phyloP scores from a whole-genome alignment of 106 monocot species.

The Iris macrosiphon region DNA sequence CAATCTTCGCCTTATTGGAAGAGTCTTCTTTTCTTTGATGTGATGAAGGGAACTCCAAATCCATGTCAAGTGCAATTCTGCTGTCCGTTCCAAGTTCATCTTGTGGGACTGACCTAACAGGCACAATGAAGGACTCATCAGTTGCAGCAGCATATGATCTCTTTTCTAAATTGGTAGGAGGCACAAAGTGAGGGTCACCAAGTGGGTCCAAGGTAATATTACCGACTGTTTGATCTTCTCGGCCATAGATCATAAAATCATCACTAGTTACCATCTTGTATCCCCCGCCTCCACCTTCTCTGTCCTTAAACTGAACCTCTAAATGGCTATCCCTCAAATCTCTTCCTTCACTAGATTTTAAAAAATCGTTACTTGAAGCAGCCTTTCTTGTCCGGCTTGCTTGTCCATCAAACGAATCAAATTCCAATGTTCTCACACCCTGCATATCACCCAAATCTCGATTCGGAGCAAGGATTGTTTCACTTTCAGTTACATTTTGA shows the following conservation, averaged over 20 bases:
- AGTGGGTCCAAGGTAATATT: conserved; percentile 42
- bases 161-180: conserved; percentile 22
- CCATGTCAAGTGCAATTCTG: conserved; percentile 54
- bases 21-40: conserved; percentile 21
- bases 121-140: conserved; percentile 80
- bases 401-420: conserved; percentile 46
- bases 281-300: conserved; percentile 42
- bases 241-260: conserved; percentile 61
- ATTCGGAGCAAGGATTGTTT: conserved; percentile 46
- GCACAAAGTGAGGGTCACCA: conserved; percentile 32
- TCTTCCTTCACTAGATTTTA: conserved; percentile 38
- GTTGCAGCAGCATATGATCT: conserved; percentile 17
- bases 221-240: conserved; percentile 25
- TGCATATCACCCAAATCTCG: conserved; percentile 27
- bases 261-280: conserved; percentile 39
- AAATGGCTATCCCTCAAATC: conserved; percentile 14
- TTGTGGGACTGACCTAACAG: conserved; percentile 34
- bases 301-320: conserved; percentile 36
- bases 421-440: conserved; percentile 26
- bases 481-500: conserved; percentile 30
- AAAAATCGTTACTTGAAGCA: conserved; percentile 36
- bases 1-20: conserved; percentile 16
- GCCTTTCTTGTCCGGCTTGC: conserved; percentile 16
- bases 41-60: conserved; percentile 38
- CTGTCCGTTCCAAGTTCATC: conserved; percentile 21